phyloP scores from a whole-genome alignment of 768 basidiomycete genomes.

The Butyriboletus loyo region DNA sequence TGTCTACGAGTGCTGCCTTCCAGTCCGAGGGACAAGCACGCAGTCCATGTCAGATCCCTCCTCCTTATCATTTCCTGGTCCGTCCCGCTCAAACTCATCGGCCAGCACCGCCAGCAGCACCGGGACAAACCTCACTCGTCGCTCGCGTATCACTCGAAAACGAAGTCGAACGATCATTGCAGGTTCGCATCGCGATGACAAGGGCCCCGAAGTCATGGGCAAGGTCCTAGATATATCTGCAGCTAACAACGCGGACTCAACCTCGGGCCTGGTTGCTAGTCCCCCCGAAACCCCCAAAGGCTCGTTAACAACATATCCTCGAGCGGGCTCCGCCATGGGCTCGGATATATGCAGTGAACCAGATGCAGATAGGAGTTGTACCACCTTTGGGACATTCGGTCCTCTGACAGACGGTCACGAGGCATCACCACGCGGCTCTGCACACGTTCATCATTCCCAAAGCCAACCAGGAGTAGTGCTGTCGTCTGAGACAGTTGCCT shows the following conservation, averaged over 20 bases:
- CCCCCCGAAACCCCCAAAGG: conserved; percentile 10
- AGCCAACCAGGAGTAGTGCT: conserved; percentile 12
- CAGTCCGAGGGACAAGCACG: conserved; percentile 24
- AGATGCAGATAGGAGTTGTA: conserved; percentile 24
- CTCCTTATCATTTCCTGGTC: conserved; percentile 24
- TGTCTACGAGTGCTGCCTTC: conserved; percentile 9
- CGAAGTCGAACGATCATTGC: conserved; percentile 52
- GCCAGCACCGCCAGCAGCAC: conserved; percentile 46
- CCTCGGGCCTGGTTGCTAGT: conserved; percentile 4
- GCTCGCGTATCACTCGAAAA: conserved; percentile 44
- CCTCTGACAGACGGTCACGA: conserved; percentile 18
- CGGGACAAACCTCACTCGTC: conserved; percentile 49
- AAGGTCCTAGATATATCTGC: conserved; percentile 30
- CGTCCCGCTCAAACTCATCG: conserved; percentile 33
- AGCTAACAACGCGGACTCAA: conserved; percentile 14
- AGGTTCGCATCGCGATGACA: conserved; percentile 24
- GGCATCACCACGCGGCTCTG: background rate
- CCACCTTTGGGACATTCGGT: conserved; percentile 24
- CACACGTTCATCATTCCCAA: conserved; percentile 1
- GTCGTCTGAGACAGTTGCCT: conserved; percentile 11
- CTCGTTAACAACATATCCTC: conserved; percentile 11
- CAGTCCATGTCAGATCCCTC: conserved; percentile 33
- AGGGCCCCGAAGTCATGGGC: conserved; percentile 9
- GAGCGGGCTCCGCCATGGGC: conserved; percentile 10
- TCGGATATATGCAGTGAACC: conserved; percentile 8